Conservation (phyloP, 176 grass and related monocot species). For the Puccinellia tenuiflora region DNA sequence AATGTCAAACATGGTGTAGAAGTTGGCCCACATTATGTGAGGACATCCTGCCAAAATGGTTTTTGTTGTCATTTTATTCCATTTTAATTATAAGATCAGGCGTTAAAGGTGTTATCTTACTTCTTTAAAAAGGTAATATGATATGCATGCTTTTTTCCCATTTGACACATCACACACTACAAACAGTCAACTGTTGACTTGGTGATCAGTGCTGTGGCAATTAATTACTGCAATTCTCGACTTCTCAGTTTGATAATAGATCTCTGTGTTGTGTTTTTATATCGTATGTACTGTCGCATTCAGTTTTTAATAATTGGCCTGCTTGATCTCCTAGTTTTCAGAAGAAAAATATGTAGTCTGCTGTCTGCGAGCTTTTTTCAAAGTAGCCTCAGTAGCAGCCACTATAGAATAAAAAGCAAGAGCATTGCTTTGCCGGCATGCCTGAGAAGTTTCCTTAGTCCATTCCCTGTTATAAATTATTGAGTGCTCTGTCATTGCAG, state of each 20-base stretch:
- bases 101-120: neutral
- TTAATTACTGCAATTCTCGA: neutral
- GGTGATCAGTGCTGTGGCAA: neutral
- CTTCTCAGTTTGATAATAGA: neutral
- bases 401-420: neutral
- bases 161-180: neutral
- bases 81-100: neutral
- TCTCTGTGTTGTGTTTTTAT: neutral
- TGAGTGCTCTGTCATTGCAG: neutral
- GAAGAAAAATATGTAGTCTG: neutral
- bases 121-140: constrained; percentile 4
- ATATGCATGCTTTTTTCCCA: neutral
- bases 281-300: neutral
- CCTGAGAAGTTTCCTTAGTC: constrained; percentile 9
- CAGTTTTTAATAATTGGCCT: neutral
- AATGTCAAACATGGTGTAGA: neutral
- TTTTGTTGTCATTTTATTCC: neutral
- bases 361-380: constrained; percentile 4
- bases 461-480: neutral
- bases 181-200: neutral
- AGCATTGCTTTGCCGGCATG: neutral
- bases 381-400: neutral
- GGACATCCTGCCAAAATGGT: neutral
- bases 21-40: neutral
- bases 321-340: constrained; percentile 1